phyloP scores from a whole-genome alignment of 2,329 filamentous ascomycete species.

The Plectosphaerella plurivora region DNA sequence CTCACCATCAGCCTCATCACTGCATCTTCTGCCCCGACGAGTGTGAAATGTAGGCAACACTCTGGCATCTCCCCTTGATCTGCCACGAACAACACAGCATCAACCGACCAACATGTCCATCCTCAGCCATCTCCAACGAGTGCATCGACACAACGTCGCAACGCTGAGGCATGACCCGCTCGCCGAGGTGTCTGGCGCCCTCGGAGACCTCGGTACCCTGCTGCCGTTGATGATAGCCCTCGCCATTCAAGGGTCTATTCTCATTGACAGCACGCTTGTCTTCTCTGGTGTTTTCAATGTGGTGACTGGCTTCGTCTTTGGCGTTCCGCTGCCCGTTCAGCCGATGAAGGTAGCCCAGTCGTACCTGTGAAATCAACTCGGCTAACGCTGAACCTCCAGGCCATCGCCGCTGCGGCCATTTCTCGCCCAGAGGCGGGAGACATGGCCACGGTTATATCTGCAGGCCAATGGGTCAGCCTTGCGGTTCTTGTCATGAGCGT shows the following conservation, averaged over 20 bases:
- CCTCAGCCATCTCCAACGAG: constrained; percentile 13
- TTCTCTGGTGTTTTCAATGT: constrained; percentile 89
- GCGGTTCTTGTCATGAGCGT: constrained; percentile 72
- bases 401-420: constrained; percentile 88
- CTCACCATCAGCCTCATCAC: too few species aligned
- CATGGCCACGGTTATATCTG: constrained; percentile 67
- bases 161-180: constrained; percentile 43
- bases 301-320: constrained; percentile 74
- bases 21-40: too few species aligned
- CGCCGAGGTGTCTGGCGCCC: constrained; percentile 80
- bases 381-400: constrained; percentile 35
- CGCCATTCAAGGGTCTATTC: constrained; percentile 71
- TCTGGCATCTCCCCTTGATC: too few species aligned
- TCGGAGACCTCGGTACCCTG: constrained; percentile 84
- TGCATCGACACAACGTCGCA: constrained; percentile 42
- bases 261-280: constrained; percentile 77
- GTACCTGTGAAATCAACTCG: background rate
- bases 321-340: constrained; percentile 86
- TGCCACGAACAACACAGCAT: too few species aligned
- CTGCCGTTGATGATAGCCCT: constrained; percentile 87
- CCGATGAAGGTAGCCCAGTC: constrained; percentile 59
- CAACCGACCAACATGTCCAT: constrained; percentile 6
- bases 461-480: constrained; percentile 67
- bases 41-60: too few species aligned
- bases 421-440: constrained; percentile 51